Evolutionary conservation across 2,329 filamentous ascomycete genomes (phyloP), one percentile per base, ranked within the genome.

Genomic region (Colletotrichum scovillei): DNA sequence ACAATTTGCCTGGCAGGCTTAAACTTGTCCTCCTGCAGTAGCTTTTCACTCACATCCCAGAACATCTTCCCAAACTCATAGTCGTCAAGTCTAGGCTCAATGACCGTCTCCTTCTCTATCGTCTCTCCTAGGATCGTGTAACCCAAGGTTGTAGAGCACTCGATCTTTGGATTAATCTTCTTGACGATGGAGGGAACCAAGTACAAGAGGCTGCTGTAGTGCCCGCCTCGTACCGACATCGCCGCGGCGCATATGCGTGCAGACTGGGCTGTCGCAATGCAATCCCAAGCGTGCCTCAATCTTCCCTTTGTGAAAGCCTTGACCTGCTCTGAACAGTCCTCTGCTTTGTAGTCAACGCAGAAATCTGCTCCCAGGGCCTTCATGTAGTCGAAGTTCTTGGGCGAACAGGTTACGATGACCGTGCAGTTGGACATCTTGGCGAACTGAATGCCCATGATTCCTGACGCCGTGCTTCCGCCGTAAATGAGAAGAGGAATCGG

Each of bases 391-490:
- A 81, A 80, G 76, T 87, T 86, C 28, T 74, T 74, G 1, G 80
- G 77, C 24, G 85, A 85, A 8, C 81, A 77, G 1, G 84, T 86
- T 0, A 84, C 78, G 7, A 84, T 78, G 6, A 86, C 84, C 7
- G 75, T 80, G 55, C 82, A 82, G 12, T 83, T 84, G 8, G 83
- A 83, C 32, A 81, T 77, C 73, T 83, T 84, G 66, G 84, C 85
- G 74, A 78, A 84, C 76, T 87, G 85, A 73, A 87, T 85, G 5
- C 80, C 85, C 69, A 89, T 86, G 59, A 90, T 87, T 78, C 86
- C 87, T 0, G 89, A 89, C 2, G 88, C 89, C 8, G 87, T 91
- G 79, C 87, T 87, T n/a, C 84, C 85, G 42, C 85, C 86, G 67
- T 87, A 86, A 72, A 86, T 86, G 22, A 87, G 76, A 38, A 87